These are phyloP conservation scores for Solanum hybrid DNA, from an alignment of 305 asterid genomes.

Conservation along the genomic window DNA sequence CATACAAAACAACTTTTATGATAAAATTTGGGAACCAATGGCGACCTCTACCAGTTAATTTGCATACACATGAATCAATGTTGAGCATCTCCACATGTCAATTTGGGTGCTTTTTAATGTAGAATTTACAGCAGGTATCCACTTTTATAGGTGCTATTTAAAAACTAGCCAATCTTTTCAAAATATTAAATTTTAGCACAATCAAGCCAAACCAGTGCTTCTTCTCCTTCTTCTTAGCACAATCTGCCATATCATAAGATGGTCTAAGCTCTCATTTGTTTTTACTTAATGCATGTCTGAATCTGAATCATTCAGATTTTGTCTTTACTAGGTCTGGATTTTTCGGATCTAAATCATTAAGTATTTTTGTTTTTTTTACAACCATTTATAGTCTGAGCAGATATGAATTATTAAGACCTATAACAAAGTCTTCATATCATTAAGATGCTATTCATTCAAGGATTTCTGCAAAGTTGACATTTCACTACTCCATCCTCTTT, in stretches of 20 bases:
- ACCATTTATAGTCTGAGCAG: neutral
- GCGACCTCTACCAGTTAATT: neutral
- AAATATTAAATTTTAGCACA: neutral
- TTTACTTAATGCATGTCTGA: neutral
- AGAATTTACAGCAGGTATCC: neutral
- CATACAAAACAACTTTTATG: neutral
- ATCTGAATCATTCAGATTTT: neutral
- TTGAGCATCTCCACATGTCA: neutral
- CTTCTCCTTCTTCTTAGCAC: neutral
- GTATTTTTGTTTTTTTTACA: neutral
- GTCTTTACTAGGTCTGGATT: neutral
- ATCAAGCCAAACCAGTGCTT: neutral
- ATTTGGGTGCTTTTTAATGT: neutral
- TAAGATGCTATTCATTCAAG: neutral
- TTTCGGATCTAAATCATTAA: neutral
- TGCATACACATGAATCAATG: neutral
- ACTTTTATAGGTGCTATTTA: neutral
- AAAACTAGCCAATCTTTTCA: neutral
- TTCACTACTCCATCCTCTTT: neutral
- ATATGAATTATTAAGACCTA: neutral
- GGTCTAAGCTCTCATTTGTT: neutral
- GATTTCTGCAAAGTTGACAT: neutral
- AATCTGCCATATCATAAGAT: neutral
- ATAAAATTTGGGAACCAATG: neutral
- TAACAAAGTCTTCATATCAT: neutral